Evolutionary conservation across 106 monocot species (phyloP), one percentile per base, ranked within the genome.

Genomic region (Apostasia ramifera): DNA sequence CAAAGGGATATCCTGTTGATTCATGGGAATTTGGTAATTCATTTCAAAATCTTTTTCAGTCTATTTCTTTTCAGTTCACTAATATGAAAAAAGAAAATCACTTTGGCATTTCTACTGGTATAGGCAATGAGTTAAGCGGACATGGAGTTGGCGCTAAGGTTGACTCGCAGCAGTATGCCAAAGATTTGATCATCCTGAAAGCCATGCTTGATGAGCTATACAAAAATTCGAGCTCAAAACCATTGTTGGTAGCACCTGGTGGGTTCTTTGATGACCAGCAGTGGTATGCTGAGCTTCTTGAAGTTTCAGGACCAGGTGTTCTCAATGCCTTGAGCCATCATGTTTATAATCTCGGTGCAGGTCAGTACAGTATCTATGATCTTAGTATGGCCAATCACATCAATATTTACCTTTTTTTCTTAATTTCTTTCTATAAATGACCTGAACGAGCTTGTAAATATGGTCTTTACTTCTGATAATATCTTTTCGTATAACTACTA

Each of bases 1-100:
- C 90, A 59, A 87, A 88, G 72, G 86, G 87, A 53, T 93, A 98
- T 66, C 83, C 57, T 68, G 79, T 98, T 40, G 87, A 90, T 76
- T 90, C 98, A 8, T 98, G 98, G 98, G 98, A 93, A 82, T 90
- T 87, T 72, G 98, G 98, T 93, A 89, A 68, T 68, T n/a, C 6
- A 37, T 51, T 42, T 66, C 45, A 15, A 2, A 4, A 66, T 37
- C 15, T 63, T n/a, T 10, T 70, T 63, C 37, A 42, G 8, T 7
- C 40, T 50, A 40, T 10, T 45, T 1, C 12, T 9, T 44, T 2
- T 63, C 46, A 44, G 13, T 56, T 5, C 50, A 3, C 10, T 56
- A 56, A 56, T 56, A 12, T 56, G 3, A 3, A 12, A 12, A 9
- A 14, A 3, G 1, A 1, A 40, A 26, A 46, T 53, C 60, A 50